Evolutionary conservation across 768 basidiomycete species (phyloP), one percentile per base, ranked within the genome.

Genomic region (Hericium erinaceus): DNA sequence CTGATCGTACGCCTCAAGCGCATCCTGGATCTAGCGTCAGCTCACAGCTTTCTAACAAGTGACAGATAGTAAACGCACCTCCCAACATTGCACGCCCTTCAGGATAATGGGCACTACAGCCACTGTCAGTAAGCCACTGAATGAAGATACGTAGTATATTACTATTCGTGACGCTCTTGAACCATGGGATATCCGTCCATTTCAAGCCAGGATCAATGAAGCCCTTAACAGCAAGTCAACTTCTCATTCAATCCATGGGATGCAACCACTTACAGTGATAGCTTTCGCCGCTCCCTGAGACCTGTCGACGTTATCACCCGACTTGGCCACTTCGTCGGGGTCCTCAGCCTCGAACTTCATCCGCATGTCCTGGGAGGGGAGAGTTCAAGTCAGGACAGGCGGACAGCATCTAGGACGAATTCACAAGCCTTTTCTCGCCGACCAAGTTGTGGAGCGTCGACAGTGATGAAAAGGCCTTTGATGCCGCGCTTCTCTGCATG

Each of bases 381-480:
- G 9, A 33, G 33, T 7, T 7, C 6, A 33, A 33, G 9, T 33
- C 33, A 33, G 33, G 33, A 33, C 33, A 10, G 33, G 9, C 33
- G 33, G 33, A 33, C 33, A 33, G 33, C 6, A 10, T 33, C 4
- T 33, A 8, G 7, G 9, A 33, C 33, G 33, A 8, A 10, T 33
- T 33, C 9, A 33, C 9, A 10, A 33, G 6, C 33, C 33, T 93
- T 93, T 70, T 95, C 93, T 57, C 94, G 80, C 9, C 92, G 81
- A 46, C 95, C 95, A 8, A 98, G 83, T 63, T 95, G 93, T 5
- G 95, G 95, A 0, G 95, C 95, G 72, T 98, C 95, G 26, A 98
- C 95, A 0, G 95, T 97, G 68, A 98, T 95, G 71, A 98, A 97
- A 15, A 98, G 74, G 3, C 80, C 95, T 69, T 92, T 94, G 66